A percentile compares a stretch with the other conserved stretches of the same genome.
phyloP scores from a whole-genome alignment of 2,329 filamentous ascomycete genomes.

The Colletotrichum tropicale region DNA sequence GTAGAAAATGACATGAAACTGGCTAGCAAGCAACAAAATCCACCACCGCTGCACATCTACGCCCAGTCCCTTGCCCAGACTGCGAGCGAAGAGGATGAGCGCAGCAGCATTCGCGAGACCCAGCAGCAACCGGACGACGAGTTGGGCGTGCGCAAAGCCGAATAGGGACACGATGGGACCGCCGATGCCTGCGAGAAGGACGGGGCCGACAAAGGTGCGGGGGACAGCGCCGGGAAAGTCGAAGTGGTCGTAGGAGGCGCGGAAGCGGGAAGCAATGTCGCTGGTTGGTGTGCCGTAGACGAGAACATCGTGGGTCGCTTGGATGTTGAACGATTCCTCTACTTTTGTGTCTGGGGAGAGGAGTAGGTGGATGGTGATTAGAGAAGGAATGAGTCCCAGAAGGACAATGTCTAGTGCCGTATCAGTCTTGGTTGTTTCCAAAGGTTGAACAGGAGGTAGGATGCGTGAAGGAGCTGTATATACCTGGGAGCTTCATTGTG shows the following conservation, averaged over 20 bases:
- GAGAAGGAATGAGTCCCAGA: conserved; percentile 61
- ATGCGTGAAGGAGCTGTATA: neutral
- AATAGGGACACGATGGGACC: conserved; percentile 67
- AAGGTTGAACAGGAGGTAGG: neutral
- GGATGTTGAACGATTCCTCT: conserved; percentile 97
- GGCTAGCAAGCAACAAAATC: conserved; percentile 74
- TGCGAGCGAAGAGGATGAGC: conserved; percentile 68
- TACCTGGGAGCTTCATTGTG: conserved; percentile 27
- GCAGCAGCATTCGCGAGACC: conserved; percentile 76
- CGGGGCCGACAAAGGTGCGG: conserved; percentile 84
- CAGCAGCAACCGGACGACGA: conserved; percentile 75
- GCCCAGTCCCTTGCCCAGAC: conserved; percentile 73
- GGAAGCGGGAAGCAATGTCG: conserved; percentile 58
- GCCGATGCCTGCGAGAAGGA: conserved; percentile 75
- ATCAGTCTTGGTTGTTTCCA: neutral
- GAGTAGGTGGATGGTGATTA: conserved; percentile 72
- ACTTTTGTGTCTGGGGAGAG: conserved; percentile 93
- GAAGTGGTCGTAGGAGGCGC: conserved; percentile 82
- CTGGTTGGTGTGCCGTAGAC: conserved; percentile 75
- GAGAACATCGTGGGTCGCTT: conserved; percentile 90
- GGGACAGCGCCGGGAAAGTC: conserved; percentile 91
- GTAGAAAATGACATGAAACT: conserved; percentile 95
- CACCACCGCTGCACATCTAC: conserved; percentile 77
- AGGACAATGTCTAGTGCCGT: conserved; percentile 49
- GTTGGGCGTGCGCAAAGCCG: conserved; percentile 59